Conservation (phyloP, 169 alveolate genomes). For the Plasmodium adleri region DNA sequence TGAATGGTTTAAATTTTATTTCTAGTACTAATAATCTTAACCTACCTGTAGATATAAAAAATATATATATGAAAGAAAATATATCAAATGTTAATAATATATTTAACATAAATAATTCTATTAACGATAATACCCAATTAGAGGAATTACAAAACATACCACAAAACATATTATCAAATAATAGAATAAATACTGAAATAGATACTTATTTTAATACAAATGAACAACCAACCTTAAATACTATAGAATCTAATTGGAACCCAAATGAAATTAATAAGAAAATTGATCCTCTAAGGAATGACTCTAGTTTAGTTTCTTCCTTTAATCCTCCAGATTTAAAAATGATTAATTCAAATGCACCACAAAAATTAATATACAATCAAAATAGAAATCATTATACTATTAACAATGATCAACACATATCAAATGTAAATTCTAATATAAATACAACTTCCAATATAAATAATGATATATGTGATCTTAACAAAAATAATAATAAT, state of each 20-base stretch:
- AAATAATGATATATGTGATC: not conserved
- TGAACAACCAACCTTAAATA: slow-evolving; percentile 22
- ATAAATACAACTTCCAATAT: slow-evolving; percentile 9
- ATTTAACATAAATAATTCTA: not conserved
- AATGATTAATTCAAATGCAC: slow-evolving; percentile 58
- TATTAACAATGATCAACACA: slow-evolving; percentile 12
- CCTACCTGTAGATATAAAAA: slow-evolving; percentile 3
- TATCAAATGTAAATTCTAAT: slow-evolving; percentile 17
- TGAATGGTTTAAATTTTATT: not conserved
- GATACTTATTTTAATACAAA: slow-evolving; percentile 16
- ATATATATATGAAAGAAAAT: slow-evolving; percentile 14
- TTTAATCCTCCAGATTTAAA: slow-evolving; percentile 66
- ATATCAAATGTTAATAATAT: slow-evolving; percentile 20
- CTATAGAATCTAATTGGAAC: slow-evolving; percentile 56
- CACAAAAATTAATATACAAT: slow-evolving; percentile 35
- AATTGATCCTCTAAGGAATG: slow-evolving; percentile 60
- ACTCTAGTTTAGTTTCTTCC: slow-evolving; percentile 66
- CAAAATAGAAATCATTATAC: slow-evolving; percentile 1
- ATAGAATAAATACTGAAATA: slow-evolving; percentile 53
- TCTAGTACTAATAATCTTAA: not conserved
- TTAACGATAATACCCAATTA: not conserved
- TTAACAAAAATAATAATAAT: slow-evolving; percentile 21
- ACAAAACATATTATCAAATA: slow-evolving; percentile 11
- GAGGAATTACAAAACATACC: slow-evolving; percentile 38
- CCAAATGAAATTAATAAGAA: slow-evolving; percentile 12